phyloP scores from a whole-genome alignment of 441 rosid species.

The Biscutella laevigata region DNA sequence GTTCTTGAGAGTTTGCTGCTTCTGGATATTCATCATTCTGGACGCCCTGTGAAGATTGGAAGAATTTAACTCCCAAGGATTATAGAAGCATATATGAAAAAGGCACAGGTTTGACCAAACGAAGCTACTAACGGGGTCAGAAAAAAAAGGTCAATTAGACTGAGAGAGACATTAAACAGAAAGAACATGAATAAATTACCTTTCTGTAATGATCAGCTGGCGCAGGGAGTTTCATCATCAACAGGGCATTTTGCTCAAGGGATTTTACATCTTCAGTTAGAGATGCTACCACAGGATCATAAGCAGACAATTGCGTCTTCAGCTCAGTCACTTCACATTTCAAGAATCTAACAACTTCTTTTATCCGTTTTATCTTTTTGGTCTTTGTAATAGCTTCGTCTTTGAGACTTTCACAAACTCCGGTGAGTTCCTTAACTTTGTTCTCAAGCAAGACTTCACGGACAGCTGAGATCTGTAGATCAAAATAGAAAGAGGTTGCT shows the following conservation, averaged over 20 bases:
- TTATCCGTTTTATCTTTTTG: slow-evolving; percentile 40
- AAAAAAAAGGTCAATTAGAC: no score
- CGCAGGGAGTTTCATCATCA: slow-evolving; percentile 27
- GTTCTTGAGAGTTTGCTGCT: slow-evolving; percentile 21
- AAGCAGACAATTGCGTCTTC: slow-evolving; percentile 46
- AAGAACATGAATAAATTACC: slow-evolving; percentile 29
- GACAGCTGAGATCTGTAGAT: slow-evolving; percentile 57
- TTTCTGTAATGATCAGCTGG: slow-evolving; percentile 18
- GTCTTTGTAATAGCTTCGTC: slow-evolving; percentile 35
- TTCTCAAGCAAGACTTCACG: slow-evolving; percentile 61
- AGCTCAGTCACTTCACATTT: slow-evolving; percentile 49
- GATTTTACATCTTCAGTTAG: slow-evolving; percentile 42
- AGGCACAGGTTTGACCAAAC: not conserved
- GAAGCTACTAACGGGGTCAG: not conserved
- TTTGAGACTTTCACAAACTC: slow-evolving; percentile 48
- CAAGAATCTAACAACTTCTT: slow-evolving; percentile 43
- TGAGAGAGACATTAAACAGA: no score
- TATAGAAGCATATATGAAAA: not conserved
- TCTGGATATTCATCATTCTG: slow-evolving; percentile 27
- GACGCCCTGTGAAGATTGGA: slow-evolving; percentile 33
- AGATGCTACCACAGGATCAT: slow-evolving; percentile 51
- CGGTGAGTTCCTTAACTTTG: slow-evolving; percentile 54
- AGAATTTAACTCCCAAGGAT: not conserved
- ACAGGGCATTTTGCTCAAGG: slow-evolving; percentile 39
- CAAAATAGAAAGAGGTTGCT: slow-evolving; percentile 66